Evolutionary conservation across 164 flowering plant genomes (phyloP).

Genomic region (Brasenia schreberi): DNA sequence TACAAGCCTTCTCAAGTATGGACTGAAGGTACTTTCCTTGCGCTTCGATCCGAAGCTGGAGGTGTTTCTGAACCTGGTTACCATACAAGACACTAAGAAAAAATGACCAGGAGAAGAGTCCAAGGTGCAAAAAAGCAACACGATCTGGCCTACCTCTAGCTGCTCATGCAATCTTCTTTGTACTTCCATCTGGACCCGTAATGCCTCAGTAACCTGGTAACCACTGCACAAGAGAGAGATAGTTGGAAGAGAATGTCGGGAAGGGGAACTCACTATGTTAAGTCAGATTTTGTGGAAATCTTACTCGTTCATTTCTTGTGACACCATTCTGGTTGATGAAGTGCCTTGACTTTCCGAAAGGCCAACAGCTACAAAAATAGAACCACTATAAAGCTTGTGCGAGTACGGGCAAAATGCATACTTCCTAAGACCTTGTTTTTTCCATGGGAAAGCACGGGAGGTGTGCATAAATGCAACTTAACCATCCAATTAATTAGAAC

Average conservation of each 20-base stretch:
- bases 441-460: too few species aligned
- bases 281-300: neutral
- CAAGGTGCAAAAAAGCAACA: neutral
- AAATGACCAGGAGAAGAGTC: neutral
- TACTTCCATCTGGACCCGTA: conserved; percentile 95
- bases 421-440: too few species aligned
- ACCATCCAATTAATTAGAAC: too few species aligned
- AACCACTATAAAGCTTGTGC: neutral
- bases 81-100: neutral
- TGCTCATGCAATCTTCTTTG: conserved; percentile 89
- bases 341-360: conserved; percentile 60
- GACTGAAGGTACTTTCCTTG: conserved; percentile 81
- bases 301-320: conserved; percentile 84
- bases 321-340: conserved; percentile 28
- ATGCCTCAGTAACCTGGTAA: conserved; percentile 88
- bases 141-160: conserved; percentile 40
- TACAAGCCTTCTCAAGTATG: conserved; percentile 88
- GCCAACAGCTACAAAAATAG: conserved; percentile 43
- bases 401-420: too few species aligned
- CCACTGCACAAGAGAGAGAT: conserved; percentile 28
- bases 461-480: too few species aligned
- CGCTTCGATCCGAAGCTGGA: conserved; percentile 82
- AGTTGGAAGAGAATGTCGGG: neutral
- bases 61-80: conserved; percentile 74
- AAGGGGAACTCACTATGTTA: neutral